Percentiles rank a stretch among this genome's conserved stretches.
Conservation (phyloP, 2,329 filamentous ascomycete genomes). For the Ampelomyces quisqualis region DNA sequence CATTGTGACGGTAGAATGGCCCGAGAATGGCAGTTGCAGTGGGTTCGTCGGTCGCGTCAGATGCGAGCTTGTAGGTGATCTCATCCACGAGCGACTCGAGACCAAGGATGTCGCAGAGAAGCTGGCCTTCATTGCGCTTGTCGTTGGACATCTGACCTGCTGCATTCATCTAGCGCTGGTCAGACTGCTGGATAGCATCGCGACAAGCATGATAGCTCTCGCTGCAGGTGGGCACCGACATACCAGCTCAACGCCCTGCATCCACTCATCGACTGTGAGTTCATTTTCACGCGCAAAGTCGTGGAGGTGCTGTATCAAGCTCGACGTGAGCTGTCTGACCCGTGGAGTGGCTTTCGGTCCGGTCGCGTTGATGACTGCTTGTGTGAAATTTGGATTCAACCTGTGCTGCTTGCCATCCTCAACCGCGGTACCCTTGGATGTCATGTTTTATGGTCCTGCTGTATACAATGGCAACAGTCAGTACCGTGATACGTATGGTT, state of each 20-base stretch:
- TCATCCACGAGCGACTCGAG: conserved; percentile 69
- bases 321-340: conserved; percentile 62
- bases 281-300: conserved; percentile 77
- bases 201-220: no score
- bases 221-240: neutral
- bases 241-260: conserved; percentile 70
- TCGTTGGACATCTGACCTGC: conserved; percentile 63
- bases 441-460: no score
- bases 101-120: conserved; percentile 60
- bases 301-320: conserved; percentile 71
- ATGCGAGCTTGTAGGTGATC: conserved; percentile 69
- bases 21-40: conserved; percentile 80
- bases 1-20: conserved; percentile 77
- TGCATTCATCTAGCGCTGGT: conserved; percentile 54
- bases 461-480: no score
- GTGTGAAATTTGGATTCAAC: conserved; percentile 76
- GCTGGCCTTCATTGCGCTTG: conserved; percentile 63
- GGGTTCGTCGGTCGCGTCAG: conserved; percentile 51
- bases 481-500: neutral
- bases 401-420: conserved; percentile 31
- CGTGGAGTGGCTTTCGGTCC: conserved; percentile 67
- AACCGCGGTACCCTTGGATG: conserved; percentile 19
- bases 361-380: conserved; percentile 71
- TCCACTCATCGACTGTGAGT: conserved; percentile 76
- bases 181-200: no score